Evolutionary conservation across 2,329 filamentous ascomycete species (phyloP).

Genomic region (Paramyrothecium sp.): DNA sequence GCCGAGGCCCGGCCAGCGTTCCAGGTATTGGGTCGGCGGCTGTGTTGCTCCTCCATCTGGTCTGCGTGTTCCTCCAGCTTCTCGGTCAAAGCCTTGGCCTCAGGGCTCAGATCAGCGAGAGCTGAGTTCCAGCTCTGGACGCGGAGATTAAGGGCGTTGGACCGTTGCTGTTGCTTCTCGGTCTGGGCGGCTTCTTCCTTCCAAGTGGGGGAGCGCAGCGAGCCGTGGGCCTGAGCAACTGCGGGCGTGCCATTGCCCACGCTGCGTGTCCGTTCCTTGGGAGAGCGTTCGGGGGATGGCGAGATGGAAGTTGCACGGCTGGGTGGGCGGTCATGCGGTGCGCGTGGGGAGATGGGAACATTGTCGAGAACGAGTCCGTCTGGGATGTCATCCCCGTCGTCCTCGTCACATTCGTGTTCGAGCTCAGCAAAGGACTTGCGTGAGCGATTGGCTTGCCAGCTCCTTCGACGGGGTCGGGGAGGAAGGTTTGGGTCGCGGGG

Average conservation of each 20-base stretch:
- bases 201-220: slow-evolving; percentile 56
- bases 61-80: slow-evolving; percentile 78
- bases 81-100: slow-evolving; percentile 73
- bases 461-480: slow-evolving; percentile 54
- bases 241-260: slow-evolving; percentile 65
- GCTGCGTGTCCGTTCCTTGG: slow-evolving; percentile 51
- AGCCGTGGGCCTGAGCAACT: slow-evolving; percentile 57
- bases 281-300: slow-evolving; percentile 50
- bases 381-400: slow-evolving; percentile 75
- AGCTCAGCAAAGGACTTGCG: slow-evolving; percentile 69
- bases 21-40: slow-evolving; percentile 37
- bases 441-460: slow-evolving; percentile 66
- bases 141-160: slow-evolving; percentile 48
- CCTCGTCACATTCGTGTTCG: slow-evolving; percentile 73
- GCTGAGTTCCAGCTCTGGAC: slow-evolving; percentile 76
- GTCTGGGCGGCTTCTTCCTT: slow-evolving; percentile 41
- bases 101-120: slow-evolving; percentile 65
- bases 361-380: slow-evolving; percentile 80
- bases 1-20: slow-evolving; percentile 30
- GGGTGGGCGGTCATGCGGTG: slow-evolving; percentile 51
- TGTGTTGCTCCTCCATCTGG: slow-evolving; percentile 46
- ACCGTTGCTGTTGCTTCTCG: slow-evolving; percentile 4
- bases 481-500: slow-evolving; percentile 40
- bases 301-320: slow-evolving; percentile 54
- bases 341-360: slow-evolving; percentile 76